These are phyloP conservation scores for Heterobasidion parviporum DNA, from an alignment of 1,284 basidiomycete species.

Conservation along the genomic window DNA sequence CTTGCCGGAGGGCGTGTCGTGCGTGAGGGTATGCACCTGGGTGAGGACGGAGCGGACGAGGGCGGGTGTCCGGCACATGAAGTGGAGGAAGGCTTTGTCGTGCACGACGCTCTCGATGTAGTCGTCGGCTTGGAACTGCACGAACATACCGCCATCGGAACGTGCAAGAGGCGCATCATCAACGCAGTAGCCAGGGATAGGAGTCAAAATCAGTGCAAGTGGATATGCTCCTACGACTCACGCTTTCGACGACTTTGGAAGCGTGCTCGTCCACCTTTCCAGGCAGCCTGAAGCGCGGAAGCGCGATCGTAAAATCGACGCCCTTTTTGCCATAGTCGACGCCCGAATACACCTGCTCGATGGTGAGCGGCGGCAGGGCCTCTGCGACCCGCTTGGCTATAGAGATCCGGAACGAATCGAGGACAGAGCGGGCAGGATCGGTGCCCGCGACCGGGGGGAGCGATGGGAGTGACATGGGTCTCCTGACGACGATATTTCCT, in stretches of 20 bases:
- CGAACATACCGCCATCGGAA: background rate
- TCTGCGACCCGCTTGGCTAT: slow-evolving; percentile 75
- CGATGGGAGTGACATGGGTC: slow-evolving; percentile 31
- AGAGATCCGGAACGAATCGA: slow-evolving; percentile 83
- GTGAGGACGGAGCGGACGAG: slow-evolving; percentile 74
- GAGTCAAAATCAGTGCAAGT: background rate
- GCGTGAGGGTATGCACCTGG: slow-evolving; percentile 74
- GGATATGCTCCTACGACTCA: slow-evolving; percentile 19
- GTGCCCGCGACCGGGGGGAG: slow-evolving; percentile 57
- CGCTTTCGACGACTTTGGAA: slow-evolving; percentile 65
- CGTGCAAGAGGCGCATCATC: slow-evolving; percentile 14
- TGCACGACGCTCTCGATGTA: slow-evolving; percentile 60
- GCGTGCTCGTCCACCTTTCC: slow-evolving; percentile 80
- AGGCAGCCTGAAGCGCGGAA: slow-evolving; percentile 84
- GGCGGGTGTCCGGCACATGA: slow-evolving; percentile 63
- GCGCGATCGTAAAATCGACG: slow-evolving; percentile 86
- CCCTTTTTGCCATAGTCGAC: slow-evolving; percentile 91
- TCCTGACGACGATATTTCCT: background rate
- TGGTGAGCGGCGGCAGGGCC: slow-evolving; percentile 56
- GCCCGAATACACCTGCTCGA: slow-evolving; percentile 75
- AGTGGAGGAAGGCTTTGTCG: slow-evolving; percentile 80
- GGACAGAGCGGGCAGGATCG: slow-evolving; percentile 61
- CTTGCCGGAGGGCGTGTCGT: slow-evolving; percentile 42
- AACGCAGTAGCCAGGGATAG: background rate
- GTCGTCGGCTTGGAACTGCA: slow-evolving; percentile 61